Conservation (phyloP, 2,329 filamentous ascomycete species). For the Paraphoma sp. region DNA sequence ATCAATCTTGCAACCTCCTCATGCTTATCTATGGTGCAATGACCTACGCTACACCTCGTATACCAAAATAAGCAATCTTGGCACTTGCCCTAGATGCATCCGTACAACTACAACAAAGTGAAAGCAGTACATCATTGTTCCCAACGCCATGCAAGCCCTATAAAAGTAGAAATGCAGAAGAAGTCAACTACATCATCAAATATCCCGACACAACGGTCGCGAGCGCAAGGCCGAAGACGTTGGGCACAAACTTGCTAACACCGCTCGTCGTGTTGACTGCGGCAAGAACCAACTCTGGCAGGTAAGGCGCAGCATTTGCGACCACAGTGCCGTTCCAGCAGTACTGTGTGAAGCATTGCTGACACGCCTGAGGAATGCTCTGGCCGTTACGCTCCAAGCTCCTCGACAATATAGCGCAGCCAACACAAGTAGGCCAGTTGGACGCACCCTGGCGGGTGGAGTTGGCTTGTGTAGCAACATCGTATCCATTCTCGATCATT, state of each 20-base stretch:
- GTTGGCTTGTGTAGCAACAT: conserved; percentile 84
- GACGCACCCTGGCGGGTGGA: conserved; percentile 66
- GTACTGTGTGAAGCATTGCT: conserved; percentile 77
- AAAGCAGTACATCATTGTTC: background rate
- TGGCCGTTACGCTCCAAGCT: conserved; percentile 76
- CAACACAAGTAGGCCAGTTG: conserved; percentile 83
- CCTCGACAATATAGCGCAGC: conserved; percentile 82
- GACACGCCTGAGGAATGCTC: conserved; percentile 73
- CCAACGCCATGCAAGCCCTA: background rate
- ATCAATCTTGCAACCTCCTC: background rate
- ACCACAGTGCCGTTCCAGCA: conserved; percentile 89
- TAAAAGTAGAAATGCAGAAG: background rate
- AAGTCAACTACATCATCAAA: conserved; percentile 15
- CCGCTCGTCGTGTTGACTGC: conserved; percentile 28
- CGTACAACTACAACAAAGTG: background rate
- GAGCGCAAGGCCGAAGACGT: conserved; percentile 22
- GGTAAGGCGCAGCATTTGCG: conserved; percentile 33
- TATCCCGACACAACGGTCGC: conserved; percentile 23
- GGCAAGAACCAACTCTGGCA: conserved; percentile 28
- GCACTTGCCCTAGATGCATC: background rate
- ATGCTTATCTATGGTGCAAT: background rate
- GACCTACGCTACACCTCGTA: background rate
- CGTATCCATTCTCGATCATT: conserved; percentile 86
- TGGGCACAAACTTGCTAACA: conserved; percentile 32
- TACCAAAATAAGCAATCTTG: background rate